These are phyloP conservation scores for Sarocladium strictum DNA, from an alignment of 2,329 filamentous ascomycete species.

Conservation along the genomic window DNA sequence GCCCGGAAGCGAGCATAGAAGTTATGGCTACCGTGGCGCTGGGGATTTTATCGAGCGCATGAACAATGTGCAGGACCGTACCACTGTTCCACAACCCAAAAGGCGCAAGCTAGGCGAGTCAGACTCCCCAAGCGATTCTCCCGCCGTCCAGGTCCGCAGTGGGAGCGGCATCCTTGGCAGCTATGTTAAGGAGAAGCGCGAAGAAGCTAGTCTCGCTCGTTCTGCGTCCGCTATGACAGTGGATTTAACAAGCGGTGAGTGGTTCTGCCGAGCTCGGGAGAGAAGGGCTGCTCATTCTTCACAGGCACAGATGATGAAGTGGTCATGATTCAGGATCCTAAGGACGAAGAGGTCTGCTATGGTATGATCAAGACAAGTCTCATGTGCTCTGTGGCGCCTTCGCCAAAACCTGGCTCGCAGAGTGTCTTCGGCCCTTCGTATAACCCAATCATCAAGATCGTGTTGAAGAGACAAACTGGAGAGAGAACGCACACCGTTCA, in stretches of 20 bases:
- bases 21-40: conserved; percentile 31
- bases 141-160: conserved; percentile 23
- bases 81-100: conserved; percentile 54
- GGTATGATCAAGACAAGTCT: conserved; percentile 68
- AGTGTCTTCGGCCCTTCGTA: conserved; percentile 51
- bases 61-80: conserved; percentile 67
- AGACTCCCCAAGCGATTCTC: conserved; percentile 33
- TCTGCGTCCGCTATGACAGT: conserved; percentile 31
- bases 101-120: conserved; percentile 52
- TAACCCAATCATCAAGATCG: conserved; percentile 71
- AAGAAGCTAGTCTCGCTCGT: conserved; percentile 30
- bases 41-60: conserved; percentile 66
- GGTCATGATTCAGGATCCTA: conserved; percentile 51
- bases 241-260: conserved; percentile 51
- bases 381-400: conserved; percentile 62
- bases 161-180: conserved; percentile 56
- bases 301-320: conserved; percentile 48
- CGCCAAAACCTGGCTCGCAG: conserved; percentile 57
- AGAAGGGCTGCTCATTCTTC: conserved; percentile 10
- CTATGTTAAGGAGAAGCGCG: conserved; percentile 57
- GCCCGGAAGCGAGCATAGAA: neutral
- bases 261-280: conserved; percentile 15
- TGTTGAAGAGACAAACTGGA: conserved; percentile 54
- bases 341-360: conserved; percentile 71
- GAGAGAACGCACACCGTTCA: conserved; percentile 57